Evolutionary conservation across 2,329 filamentous ascomycete genomes (phyloP).

Genomic region (Penicillium paneum): DNA sequence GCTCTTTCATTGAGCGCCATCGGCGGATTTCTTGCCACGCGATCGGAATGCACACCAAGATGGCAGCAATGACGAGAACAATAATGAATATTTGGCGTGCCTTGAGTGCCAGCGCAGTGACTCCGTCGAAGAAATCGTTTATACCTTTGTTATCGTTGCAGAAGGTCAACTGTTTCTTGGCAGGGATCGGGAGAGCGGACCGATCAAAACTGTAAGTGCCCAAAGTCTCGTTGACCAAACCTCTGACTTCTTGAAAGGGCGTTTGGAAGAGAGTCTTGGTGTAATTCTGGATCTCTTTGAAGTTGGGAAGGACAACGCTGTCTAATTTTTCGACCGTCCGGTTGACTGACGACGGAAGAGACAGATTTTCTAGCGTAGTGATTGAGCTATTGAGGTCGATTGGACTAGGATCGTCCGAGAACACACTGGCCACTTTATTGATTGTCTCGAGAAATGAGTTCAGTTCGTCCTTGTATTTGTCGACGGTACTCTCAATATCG

Average conservation of each 20-base stretch:
- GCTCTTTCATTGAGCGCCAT: slow-evolving; percentile 70
- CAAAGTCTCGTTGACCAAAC: slow-evolving; percentile 67
- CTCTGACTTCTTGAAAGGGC: slow-evolving; percentile 78
- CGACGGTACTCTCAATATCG: slow-evolving; percentile 43
- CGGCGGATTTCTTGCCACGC: slow-evolving; percentile 74
- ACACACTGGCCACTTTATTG: slow-evolving; percentile 53
- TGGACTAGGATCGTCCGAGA: slow-evolving; percentile 48
- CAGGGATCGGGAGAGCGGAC: slow-evolving; percentile 73
- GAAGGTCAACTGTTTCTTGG: slow-evolving; percentile 79
- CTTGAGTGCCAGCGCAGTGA: slow-evolving; percentile 64
- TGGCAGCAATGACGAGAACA: slow-evolving; percentile 67
- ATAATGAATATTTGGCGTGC: slow-evolving; percentile 73
- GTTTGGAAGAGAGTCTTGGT: slow-evolving; percentile 70
- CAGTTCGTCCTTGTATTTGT: slow-evolving; percentile 54
- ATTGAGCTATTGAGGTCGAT: slow-evolving; percentile 67
- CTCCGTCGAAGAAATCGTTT: slow-evolving; percentile 73
- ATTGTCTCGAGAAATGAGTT: slow-evolving; percentile 54
- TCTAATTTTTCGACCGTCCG: slow-evolving; percentile 70
- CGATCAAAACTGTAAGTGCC: slow-evolving; percentile 74
- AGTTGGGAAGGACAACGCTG: slow-evolving; percentile 69
- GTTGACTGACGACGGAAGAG: slow-evolving; percentile 67
- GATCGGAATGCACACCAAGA: slow-evolving; percentile 74
- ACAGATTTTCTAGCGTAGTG: slow-evolving; percentile 64
- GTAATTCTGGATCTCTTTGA: slow-evolving; percentile 77
- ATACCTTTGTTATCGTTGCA: slow-evolving; percentile 83